Evolutionary conservation across 1,284 basidiomycete species (phyloP), one percentile per base, ranked within the genome.

Genomic region (Lentinula novae-zelandiae): DNA sequence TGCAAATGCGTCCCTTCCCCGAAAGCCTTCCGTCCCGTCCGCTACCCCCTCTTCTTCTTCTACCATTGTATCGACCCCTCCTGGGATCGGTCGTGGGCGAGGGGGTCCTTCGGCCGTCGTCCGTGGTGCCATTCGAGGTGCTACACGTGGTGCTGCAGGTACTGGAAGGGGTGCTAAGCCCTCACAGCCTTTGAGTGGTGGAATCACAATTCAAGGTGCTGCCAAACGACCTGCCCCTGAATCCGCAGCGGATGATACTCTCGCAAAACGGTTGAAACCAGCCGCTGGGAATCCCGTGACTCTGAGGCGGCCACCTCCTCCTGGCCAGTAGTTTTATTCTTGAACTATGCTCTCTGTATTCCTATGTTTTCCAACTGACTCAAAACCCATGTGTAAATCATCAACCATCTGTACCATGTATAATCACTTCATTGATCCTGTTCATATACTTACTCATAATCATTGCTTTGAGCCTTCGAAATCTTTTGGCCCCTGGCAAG

Each of bases 241-340:
- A 22, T 64, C 71, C 1, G 48, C 76, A 1, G 63, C 71, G 0
- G 85, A 86, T 38, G 84, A 86, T 65, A 83, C 87, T 5, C 75
- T 90, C 17, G 86, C 83, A 0, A 92, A 92, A 68, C 82, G 89
- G 42, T 65, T 90, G 62, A 91, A 89, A 70, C 84, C 86, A 40
- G 62, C 62, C 3, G 49, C 55, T 4, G 62, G 49, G 9, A 60
- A 60, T 10, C 62, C 62, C 2, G 62, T 63, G 10, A 33, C 51
- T 5, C 46, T 63, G 12, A 63, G 56, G 46, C 49, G 62, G 22
- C 62, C 62, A 54, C 55, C 59, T 34, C 62, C 58, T 20, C 62
- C 58, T 20, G 39, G 42, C 7, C 55, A 54, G n/a, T 50, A 38
- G 42, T 57, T 27, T 27, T 27, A 27, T n/a, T 56, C 20, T 40